Evolutionary conservation across 2,329 filamentous ascomycete species (phyloP).

Genomic region (Blastomyces emzantsi): DNA sequence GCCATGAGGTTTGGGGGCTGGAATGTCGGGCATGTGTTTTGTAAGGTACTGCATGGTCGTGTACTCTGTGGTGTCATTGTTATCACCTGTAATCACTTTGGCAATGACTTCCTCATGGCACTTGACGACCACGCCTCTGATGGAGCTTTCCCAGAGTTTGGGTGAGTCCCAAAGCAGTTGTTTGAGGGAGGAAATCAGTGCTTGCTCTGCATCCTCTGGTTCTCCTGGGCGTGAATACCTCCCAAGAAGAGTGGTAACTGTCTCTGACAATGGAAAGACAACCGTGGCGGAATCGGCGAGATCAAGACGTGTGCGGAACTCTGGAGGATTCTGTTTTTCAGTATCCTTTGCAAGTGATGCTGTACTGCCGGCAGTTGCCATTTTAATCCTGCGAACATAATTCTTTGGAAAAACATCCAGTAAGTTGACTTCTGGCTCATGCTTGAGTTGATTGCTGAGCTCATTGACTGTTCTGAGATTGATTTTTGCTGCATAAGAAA

Average conservation of each 20-base stretch:
- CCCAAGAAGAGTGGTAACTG: slow-evolving; percentile 9
- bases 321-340: neutral
- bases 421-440: slow-evolving; percentile 19
- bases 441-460: no score
- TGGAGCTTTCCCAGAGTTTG: no score
- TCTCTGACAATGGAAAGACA: slow-evolving; percentile 9
- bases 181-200: neutral
- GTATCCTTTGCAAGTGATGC: neutral
- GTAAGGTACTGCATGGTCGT: no score
- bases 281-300: neutral
- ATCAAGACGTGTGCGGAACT: slow-evolving; percentile 5
- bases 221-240: neutral
- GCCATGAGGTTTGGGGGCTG: no score
- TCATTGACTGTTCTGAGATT: slow-evolving; percentile 13
- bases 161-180: no score
- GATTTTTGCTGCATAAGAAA: slow-evolving; percentile 16
- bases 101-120: no score
- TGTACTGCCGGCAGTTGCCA: slow-evolving; percentile 15
- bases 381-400: slow-evolving; percentile 19
- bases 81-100: no score
- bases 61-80: no score
- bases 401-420: slow-evolving; percentile 18
- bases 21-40: no score
- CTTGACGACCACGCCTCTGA: no score
- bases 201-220: neutral